Base-by-base conservation (phyloP, 2,329 filamentous ascomycete species). In the Gliomastix tumulicola region DNA sequence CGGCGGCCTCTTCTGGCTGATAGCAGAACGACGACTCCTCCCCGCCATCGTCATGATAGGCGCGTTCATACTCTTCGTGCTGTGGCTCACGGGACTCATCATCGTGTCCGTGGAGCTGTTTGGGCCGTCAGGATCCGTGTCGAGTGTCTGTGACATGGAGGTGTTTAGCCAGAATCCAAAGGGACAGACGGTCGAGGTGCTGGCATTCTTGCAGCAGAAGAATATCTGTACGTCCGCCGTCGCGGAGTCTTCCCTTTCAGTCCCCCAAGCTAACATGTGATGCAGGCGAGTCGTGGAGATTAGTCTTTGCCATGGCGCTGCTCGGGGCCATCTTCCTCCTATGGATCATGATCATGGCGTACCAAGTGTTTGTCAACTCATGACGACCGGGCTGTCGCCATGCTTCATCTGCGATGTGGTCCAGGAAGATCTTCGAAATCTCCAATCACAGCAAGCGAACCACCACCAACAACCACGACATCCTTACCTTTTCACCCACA, bases 311-410 rank as follows among this genome's bases (percentile, higher is more conserved):
- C 2, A 78, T 83, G 52, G 68, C 68, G 15, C 55, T 84, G 18
- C 69, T 79, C 3, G 79, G 78, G 1, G 62, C 57, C 15, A 58
- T 80, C 2, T 82, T 82, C 44, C 53, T 81, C 40, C 50, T 82
- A n/a, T 82, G 78, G 78, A 75, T 82, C 49, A 80, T 82, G 66
- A 62, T 81, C 43, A 81, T 82, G 71, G 72, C 76, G 10, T 76
- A 79, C 46, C 76, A 79, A 44, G 78, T 82, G 9, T 82, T 77
- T 61, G 69, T 56, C 41, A 53, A 58, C 34, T 65, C 62, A 43
- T 63, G 25, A 28, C 9, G 10, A 28, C 17, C 25, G 25, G n/a
- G n/a, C n/a, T n/a, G n/a, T n/a, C n/a, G n/a, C n/a, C n/a, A n/a
- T n/a, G n/a, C n/a, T 28, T 11, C 10, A 15, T 15, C 10, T 15